Conservation (phyloP, 2,329 filamentous ascomycete genomes). For the Moelleriella libera region DNA sequence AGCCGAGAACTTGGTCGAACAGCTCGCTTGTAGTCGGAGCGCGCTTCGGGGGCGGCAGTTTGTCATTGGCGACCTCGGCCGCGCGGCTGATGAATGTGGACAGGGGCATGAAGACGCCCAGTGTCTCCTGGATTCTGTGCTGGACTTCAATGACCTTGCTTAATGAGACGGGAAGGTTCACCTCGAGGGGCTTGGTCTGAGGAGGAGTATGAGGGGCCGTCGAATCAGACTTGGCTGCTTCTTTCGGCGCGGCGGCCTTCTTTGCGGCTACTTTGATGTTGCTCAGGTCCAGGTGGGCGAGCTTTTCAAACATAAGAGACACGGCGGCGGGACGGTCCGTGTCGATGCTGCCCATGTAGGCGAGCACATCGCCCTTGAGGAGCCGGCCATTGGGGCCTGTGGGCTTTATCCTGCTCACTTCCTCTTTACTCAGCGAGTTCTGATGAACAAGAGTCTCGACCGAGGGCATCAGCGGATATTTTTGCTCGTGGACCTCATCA, state of each 20-base stretch:
- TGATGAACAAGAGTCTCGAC: slow-evolving; percentile 70
- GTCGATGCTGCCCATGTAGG: slow-evolving; percentile 69
- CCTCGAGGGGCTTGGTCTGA: slow-evolving; percentile 27
- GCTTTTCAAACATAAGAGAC: slow-evolving; percentile 57
- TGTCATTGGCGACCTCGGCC: slow-evolving; percentile 74
- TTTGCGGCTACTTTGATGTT: slow-evolving; percentile 73
- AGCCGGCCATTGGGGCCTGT: slow-evolving; percentile 80
- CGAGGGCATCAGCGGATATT: slow-evolving; percentile 66
- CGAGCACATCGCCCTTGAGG: slow-evolving; percentile 89
- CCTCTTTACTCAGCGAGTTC: slow-evolving; percentile 61
- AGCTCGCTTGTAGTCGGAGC: slow-evolving; percentile 62
- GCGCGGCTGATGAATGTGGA: slow-evolving; percentile 80
- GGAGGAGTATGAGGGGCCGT: slow-evolving; percentile 23
- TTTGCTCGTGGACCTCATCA: slow-evolving; percentile 46
- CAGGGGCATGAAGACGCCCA: slow-evolving; percentile 71
- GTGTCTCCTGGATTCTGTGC: slow-evolving; percentile 59
- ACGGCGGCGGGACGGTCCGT: slow-evolving; percentile 57
- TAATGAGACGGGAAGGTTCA: slow-evolving; percentile 68
- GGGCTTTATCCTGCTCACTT: slow-evolving; percentile 68
- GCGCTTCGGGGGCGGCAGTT: slow-evolving; percentile 55
- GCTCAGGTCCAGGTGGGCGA: slow-evolving; percentile 78
- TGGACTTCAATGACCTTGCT: slow-evolving; percentile 67
- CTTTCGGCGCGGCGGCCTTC: slow-evolving; percentile 25
- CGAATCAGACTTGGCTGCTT: slow-evolving; percentile 23
- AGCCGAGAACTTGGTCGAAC: slow-evolving; percentile 76